Conservation (phyloP, 305 asterid genomes). For the Striga hermonthica region DNA sequence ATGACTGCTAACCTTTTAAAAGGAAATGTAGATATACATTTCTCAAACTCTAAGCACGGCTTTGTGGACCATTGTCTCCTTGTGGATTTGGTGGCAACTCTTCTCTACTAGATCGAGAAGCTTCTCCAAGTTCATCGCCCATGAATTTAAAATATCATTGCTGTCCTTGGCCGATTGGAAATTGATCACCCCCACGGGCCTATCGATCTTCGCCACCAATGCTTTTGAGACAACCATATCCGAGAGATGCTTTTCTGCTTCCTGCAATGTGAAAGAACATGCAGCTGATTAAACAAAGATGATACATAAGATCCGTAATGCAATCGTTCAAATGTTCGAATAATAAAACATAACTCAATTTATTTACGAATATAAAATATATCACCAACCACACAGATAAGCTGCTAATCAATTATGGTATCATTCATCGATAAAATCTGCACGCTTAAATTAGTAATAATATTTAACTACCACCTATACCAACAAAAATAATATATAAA, state of each 20-base stretch:
- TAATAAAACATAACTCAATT: no score
- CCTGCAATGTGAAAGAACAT: slow-evolving; percentile 40
- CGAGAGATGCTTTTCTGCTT: slow-evolving; percentile 84
- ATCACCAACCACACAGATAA: no score
- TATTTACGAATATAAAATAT: no score
- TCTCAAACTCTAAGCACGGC: slow-evolving; percentile 63
- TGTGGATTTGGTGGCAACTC: slow-evolving; percentile 99
- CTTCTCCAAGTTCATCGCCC: slow-evolving; percentile 89
- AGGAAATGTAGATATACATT: not conserved
- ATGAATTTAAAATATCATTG: slow-evolving; percentile 79
- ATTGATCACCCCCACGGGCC: slow-evolving; percentile 74
- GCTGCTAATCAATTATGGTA: no score
- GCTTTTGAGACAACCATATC: slow-evolving; percentile 97
- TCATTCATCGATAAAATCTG: no score
- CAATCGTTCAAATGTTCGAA: no score
- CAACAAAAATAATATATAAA: no score
- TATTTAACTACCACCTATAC: no score
- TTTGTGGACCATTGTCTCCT: slow-evolving; percentile 95
- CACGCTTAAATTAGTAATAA: no score
- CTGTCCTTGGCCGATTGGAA: slow-evolving; percentile 85
- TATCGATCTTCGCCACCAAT: slow-evolving; percentile 79
- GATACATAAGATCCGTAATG: no score
- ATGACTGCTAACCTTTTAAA: no score
- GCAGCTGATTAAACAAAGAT: no score
- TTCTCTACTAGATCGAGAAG: slow-evolving; percentile 96